These are phyloP conservation scores for Fusarium oxysporum DNA, from an alignment of 2,329 filamentous ascomycete genomes.

Conservation along the genomic window DNA sequence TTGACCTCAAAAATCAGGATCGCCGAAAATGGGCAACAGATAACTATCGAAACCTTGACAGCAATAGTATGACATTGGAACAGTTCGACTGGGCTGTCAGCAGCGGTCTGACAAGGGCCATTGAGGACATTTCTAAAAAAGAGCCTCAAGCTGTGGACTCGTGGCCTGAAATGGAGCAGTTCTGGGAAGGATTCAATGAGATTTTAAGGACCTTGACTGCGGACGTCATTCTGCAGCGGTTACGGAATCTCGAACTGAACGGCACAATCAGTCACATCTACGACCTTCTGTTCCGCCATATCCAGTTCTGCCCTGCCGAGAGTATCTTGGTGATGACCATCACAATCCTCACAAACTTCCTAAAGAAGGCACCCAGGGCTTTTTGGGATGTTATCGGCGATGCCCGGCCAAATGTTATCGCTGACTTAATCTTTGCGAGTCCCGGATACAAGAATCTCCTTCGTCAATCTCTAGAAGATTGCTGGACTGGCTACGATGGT, in stretches of 20 bases:
- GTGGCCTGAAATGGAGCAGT: conserved; percentile 68
- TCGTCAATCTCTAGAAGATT: conserved; percentile 66
- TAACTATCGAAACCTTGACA: conserved; percentile 62
- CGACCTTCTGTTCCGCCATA: conserved; percentile 68
- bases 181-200: conserved; percentile 82
- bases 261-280: conserved; percentile 70
- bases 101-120: conserved; percentile 75
- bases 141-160: conserved; percentile 54
- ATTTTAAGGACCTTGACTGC: conserved; percentile 81
- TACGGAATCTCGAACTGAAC: conserved; percentile 83
- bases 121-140: conserved; percentile 69
- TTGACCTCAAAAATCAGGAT: conserved; percentile 70
- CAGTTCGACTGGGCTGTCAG: conserved; percentile 92
- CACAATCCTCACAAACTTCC: conserved; percentile 74
- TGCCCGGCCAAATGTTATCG: conserved; percentile 81
- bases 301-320: conserved; percentile 61
- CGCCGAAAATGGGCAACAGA: conserved; percentile 54
- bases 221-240: conserved; percentile 78
- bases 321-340: conserved; percentile 76
- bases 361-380: conserved; percentile 80
- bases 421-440: conserved; percentile 85
- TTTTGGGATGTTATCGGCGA: conserved; percentile 92
- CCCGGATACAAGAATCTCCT: conserved; percentile 73
- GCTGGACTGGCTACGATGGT: conserved; percentile 56
- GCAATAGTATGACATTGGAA: conserved; percentile 70